Evolutionary conservation across 1,284 basidiomycete species (phyloP).

Genomic region (Megacollybia platyphylla): DNA sequence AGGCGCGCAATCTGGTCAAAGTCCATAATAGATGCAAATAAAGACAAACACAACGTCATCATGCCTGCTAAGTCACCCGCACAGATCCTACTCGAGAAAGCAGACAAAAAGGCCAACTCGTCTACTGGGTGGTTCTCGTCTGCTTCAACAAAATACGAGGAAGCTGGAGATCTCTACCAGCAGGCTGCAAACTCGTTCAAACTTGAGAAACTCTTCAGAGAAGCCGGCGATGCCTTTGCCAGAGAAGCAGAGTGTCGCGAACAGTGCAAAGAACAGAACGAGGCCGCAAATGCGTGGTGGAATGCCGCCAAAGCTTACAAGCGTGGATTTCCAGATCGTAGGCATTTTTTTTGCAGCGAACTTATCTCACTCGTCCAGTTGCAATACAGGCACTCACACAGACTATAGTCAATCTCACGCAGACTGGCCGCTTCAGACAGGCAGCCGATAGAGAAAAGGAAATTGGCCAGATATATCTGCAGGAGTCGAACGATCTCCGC

Average conservation of each 20-base stretch:
- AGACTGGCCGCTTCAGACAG: constrained; percentile 87
- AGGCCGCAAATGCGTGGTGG: constrained; percentile 96
- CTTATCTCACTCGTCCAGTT: constrained; percentile 34
- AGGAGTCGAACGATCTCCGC: constrained; percentile 60
- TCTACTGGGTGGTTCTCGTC: constrained; percentile 83
- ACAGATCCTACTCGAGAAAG: constrained; percentile 66
- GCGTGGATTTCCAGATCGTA: constrained; percentile 73
- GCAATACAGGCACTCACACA: constrained; percentile 84
- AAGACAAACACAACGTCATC: constrained; percentile 5
- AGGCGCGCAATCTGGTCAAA: constrained; percentile 30
- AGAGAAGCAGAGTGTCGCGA: constrained; percentile 88
- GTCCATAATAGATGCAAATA: constrained; percentile 15
- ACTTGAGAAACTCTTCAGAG: constrained; percentile 84
- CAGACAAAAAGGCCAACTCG: constrained; percentile 84
- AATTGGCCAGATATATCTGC: constrained; percentile 86
- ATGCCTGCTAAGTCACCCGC: constrained; percentile 57
- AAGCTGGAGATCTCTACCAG: constrained; percentile 89
- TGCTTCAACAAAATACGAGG: constrained; percentile 73
- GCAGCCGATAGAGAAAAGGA: constrained; percentile 97
- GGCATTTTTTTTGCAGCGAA: constrained; percentile 16
- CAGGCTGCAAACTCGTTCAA: constrained; percentile 95
- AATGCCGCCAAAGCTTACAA: constrained; percentile 94
- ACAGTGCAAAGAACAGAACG: constrained; percentile 75
- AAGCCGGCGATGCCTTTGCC: constrained; percentile 81
- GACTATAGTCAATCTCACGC: constrained; percentile 76